A percentile compares a stretch with the other conserved stretches of the same genome.
phyloP scores from a whole-genome alignment of 495 filamentous ascomycete species.

The Penicillium canariense region DNA sequence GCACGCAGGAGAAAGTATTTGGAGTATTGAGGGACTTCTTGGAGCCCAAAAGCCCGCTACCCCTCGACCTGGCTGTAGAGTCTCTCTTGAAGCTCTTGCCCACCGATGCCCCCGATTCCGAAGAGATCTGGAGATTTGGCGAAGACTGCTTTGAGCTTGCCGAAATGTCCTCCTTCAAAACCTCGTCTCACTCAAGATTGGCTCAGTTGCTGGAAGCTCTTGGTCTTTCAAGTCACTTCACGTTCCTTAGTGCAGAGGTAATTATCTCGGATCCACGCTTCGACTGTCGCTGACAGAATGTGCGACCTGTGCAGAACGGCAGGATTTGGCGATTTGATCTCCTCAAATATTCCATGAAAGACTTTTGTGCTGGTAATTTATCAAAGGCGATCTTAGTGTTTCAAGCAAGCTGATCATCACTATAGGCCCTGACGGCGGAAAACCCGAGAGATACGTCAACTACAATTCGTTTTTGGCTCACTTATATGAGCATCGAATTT shows the following conservation, averaged over 20 bases:
- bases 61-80: background rate
- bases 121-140: background rate
- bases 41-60: background rate
- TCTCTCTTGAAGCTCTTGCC: constrained; percentile 6
- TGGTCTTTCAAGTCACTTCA: constrained; percentile 2
- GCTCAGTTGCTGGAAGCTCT: constrained; percentile 4
- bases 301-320: background rate
- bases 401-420: background rate
- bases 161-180: background rate
- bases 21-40: background rate
- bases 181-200: background rate
- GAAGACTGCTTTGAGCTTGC: constrained; percentile 8
- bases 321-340: background rate
- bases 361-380: background rate
- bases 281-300: background rate
- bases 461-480: constrained; percentile 8
- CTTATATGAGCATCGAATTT: constrained; percentile 2
- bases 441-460: background rate
- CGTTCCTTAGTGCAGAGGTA: background rate
- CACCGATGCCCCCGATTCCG: background rate
- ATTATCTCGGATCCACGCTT: background rate
- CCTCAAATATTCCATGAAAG: background rate
- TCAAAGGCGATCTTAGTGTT: background rate
- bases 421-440: background rate
- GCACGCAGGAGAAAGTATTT: background rate